Evolutionary conservation across 192 early-diverging fungal species (phyloP).

Genomic region (Borealophlyctis nickersoniae): DNA sequence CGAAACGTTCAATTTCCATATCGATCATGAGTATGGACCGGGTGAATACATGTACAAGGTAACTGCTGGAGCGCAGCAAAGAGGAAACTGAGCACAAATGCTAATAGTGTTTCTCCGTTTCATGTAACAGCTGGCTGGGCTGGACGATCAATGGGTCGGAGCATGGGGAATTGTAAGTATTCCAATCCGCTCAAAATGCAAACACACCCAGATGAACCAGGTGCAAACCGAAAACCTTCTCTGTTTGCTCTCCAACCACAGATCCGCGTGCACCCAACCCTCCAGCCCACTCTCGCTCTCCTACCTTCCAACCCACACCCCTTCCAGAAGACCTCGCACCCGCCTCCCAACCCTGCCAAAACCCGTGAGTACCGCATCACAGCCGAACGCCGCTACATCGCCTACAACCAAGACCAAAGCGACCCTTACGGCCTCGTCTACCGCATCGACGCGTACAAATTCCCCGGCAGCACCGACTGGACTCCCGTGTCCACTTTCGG

Average conservation of each 20-base stretch:
- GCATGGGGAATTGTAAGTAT: too few relatives aligned
- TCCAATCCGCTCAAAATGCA: too few relatives aligned
- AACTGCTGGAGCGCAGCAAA: too few relatives aligned
- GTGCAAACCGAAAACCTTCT: too few relatives aligned
- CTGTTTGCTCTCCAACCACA: not conserved
- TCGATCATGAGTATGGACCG: not conserved
- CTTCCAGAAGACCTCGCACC: too few relatives aligned
- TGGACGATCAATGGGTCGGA: too few relatives aligned
- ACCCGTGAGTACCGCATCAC: constrained; percentile 3
- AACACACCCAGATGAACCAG: too few relatives aligned
- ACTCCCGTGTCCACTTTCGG: not conserved
- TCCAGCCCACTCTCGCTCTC: not conserved
- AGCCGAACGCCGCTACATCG: constrained; percentile 6
- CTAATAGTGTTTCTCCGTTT: not conserved
- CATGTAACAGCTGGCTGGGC: constrained; percentile 9
- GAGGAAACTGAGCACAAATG: too few relatives aligned
- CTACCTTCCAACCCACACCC: constrained; percentile 7
- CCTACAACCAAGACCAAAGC: not conserved
- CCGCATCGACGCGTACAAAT: constrained; percentile 5
- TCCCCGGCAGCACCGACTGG: constrained; percentile 1
- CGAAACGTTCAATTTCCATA: constrained; percentile 3
- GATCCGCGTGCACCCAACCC: too few relatives aligned
- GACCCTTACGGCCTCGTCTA: constrained; percentile 10
- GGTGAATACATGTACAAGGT: constrained; percentile 11
- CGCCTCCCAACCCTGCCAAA: too few relatives aligned